Evolutionary conservation across 1,139 yeast genomes (phyloP).

Genomic region (Magnusiomyces magnusii): DNA sequence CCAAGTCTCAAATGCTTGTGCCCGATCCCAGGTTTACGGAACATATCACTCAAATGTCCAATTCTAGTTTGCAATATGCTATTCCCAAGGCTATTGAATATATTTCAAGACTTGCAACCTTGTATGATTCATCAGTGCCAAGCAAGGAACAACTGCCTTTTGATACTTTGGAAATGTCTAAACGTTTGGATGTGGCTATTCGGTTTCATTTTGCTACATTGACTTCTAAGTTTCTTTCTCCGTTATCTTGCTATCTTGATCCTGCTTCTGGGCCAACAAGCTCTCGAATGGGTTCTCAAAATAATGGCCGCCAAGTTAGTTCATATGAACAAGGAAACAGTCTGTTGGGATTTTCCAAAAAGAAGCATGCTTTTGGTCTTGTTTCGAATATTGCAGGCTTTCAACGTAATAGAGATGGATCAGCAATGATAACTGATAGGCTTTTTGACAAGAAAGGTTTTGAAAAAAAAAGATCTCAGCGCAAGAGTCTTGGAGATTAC

Average conservation of each 20-base stretch:
- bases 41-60: slow-evolving; percentile 5
- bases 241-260: slow-evolving; percentile 12
- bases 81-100: slow-evolving; percentile 2
- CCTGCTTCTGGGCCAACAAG: slow-evolving; percentile 2
- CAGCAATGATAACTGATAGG: too few species aligned
- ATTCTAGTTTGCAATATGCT: slow-evolving; percentile 1
- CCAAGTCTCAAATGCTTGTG: slow-evolving; percentile 6
- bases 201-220: slow-evolving; percentile 16
- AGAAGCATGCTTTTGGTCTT: background rate
- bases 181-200: slow-evolving; percentile 14
- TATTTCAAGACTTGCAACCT: background rate
- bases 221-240: slow-evolving; percentile 14
- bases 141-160: background rate
- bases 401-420: background rate
- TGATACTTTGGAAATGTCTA: background rate
- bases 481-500: background rate
- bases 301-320: too few species aligned
- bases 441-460: background rate
- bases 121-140: background rate
- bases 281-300: too few species aligned
- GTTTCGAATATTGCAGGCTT: background rate
- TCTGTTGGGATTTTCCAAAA: background rate
- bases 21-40: slow-evolving; percentile 12
- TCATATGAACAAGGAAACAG: too few species aligned
- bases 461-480: background rate